These are phyloP conservation scores for Diutina neorugosa DNA, from an alignment of 1,139 yeast genomes.

Conservation along the genomic window DNA sequence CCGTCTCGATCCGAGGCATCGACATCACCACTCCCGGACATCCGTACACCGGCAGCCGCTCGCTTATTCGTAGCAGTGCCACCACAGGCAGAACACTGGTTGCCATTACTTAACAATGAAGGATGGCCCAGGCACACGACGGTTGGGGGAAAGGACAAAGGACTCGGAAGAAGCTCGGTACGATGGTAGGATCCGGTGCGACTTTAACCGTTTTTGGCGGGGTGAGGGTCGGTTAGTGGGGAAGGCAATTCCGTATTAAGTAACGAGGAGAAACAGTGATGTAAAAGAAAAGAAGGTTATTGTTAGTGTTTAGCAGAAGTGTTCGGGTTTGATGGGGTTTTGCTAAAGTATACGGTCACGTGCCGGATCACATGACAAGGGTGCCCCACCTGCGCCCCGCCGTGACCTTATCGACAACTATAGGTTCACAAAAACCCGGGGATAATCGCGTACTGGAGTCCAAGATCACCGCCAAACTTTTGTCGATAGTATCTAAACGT, in stretches of 20 bases:
- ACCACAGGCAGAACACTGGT: neutral
- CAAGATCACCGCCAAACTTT: neutral
- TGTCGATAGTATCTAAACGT: neutral
- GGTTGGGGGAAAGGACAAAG: too few relatives aligned
- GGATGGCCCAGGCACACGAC: too few relatives aligned
- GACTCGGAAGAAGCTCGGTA: neutral
- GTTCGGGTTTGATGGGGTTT: too few relatives aligned
- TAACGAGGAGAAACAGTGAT: too few relatives aligned
- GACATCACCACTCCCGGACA: constrained; percentile 57
- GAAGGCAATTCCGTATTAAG: too few relatives aligned
- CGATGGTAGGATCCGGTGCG: neutral
- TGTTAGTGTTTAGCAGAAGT: too few relatives aligned
- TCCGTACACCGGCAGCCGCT: constrained; percentile 30
- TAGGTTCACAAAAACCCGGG: neutral
- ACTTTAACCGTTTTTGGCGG: neutral
- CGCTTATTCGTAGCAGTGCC: neutral
- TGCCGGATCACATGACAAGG: neutral
- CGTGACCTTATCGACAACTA: neutral
- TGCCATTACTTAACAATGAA: neutral
- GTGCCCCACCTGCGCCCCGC: too few relatives aligned
- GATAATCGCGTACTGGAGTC: neutral
- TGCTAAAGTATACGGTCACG: too few relatives aligned
- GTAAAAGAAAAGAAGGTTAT: too few relatives aligned
- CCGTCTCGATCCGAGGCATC: constrained; percentile 36
- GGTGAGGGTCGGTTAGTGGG: neutral